Conservation (phyloP, 306 rosid species). For the Pachyrhizus erosus region DNA sequence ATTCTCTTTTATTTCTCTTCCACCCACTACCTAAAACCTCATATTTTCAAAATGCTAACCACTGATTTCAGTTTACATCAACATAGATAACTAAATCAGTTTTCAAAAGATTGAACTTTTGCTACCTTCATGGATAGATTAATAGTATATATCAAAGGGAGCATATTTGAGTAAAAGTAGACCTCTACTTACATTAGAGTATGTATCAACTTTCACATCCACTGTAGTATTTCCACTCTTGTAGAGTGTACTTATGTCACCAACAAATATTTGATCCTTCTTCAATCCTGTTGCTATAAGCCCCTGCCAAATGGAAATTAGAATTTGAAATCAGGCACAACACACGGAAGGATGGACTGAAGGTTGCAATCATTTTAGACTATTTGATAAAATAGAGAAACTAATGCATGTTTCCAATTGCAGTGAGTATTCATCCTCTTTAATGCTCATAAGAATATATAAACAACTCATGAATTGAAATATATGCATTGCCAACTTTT, state of each 20-base stretch:
- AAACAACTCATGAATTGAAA: conserved; percentile 23
- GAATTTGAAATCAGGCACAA: conserved; percentile 33
- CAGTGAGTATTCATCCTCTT: neutral
- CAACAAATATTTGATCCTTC: conserved; percentile 81
- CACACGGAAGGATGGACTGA: conserved; percentile 23
- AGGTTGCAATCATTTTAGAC: conserved; percentile 1
- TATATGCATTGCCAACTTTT: neutral
- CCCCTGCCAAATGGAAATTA: conserved; percentile 64
- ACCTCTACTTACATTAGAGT: conserved; percentile 72
- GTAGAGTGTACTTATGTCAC: conserved; percentile 82
- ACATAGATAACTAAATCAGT: neutral
- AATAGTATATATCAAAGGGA: conserved; percentile 19
- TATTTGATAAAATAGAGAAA: neutral
- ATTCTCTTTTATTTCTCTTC: neutral
- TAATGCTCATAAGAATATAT: neutral
- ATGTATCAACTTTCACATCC: conserved; percentile 88
- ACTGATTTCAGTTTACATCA: conserved; percentile 13
- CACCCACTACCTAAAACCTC: neutral
- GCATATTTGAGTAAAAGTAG: conserved; percentile 18
- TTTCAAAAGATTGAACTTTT: conserved; percentile 19
- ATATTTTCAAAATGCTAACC: neutral
- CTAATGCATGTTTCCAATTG: conserved; percentile 2
- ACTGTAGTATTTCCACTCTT: conserved; percentile 74
- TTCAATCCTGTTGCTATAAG: conserved; percentile 86
- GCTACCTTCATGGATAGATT: neutral